Conservation (phyloP, 495 filamentous ascomycete genomes). For the Penicillium goetzii region DNA sequence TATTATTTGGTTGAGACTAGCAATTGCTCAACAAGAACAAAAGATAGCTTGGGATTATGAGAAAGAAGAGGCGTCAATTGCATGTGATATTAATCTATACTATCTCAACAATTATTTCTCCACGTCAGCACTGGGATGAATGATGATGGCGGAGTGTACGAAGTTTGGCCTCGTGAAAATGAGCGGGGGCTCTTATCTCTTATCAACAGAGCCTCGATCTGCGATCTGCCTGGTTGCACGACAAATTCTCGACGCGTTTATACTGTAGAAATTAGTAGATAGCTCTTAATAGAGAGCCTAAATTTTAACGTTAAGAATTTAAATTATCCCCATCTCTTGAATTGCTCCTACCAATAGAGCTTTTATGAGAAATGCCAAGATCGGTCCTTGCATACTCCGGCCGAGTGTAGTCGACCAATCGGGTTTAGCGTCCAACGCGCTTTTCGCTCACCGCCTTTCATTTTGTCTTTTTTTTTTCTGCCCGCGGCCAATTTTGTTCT, state of each 20-base stretch:
- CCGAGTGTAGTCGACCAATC: neutral
- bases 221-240: neutral
- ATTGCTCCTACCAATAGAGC: neutral
- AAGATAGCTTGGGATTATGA: neutral
- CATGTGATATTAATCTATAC: neutral
- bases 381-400: neutral
- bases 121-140: neutral
- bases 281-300: neutral
- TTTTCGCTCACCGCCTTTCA: constrained; percentile 8
- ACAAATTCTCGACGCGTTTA: neutral
- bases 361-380: neutral
- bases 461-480: constrained; percentile 16
- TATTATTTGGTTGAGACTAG: constrained; percentile 1
- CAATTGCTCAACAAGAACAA: neutral
- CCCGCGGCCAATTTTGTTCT: constrained; percentile 10
- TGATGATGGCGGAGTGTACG: neutral
- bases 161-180: neutral
- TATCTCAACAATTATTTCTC: neutral
- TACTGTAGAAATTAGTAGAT: neutral
- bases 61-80: neutral
- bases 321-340: neutral
- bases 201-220: constrained; percentile 11
- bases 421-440: constrained; percentile 12
- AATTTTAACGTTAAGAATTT: too few relatives aligned
- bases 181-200: constrained; percentile 9